These are phyloP conservation scores for Aspergillus japonicus DNA, from an alignment of 2,329 filamentous ascomycete species.

Conservation along the genomic window DNA sequence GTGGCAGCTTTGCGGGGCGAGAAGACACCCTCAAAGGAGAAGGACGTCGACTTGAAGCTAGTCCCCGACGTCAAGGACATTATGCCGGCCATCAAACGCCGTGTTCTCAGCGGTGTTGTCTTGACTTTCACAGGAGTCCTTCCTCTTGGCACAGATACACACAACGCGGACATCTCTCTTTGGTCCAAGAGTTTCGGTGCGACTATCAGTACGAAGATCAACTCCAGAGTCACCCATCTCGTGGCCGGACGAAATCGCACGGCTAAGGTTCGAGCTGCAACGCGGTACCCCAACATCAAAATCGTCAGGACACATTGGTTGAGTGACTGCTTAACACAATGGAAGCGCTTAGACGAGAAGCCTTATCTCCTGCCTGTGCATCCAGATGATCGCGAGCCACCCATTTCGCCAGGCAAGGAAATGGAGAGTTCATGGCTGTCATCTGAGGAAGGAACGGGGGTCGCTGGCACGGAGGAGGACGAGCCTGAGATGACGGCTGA, in stretches of 20 bases:
- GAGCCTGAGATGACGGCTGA: constrained; percentile 31
- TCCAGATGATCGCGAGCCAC: constrained; percentile 60
- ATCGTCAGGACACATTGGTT: constrained; percentile 94
- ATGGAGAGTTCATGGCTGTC: constrained; percentile 47
- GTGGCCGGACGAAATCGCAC: constrained; percentile 67
- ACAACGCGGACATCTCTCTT: constrained; percentile 79
- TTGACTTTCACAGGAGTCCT: constrained; percentile 91
- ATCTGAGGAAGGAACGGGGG: constrained; percentile 50
- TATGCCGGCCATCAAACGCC: constrained; percentile 77
- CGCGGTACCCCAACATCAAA: constrained; percentile 74
- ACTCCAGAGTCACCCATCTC: constrained; percentile 50
- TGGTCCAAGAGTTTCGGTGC: constrained; percentile 88
- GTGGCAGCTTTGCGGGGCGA: constrained; percentile 53
- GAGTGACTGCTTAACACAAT: constrained; percentile 76
- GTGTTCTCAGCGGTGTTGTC: constrained; percentile 70
- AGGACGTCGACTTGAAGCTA: constrained; percentile 53
- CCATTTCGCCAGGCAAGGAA: constrained; percentile 43
- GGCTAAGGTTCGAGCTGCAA: constrained; percentile 85
- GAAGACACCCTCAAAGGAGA: constrained; percentile 41
- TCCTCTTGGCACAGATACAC: constrained; percentile 74
- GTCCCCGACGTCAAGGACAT: constrained; percentile 84
- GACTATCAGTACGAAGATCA: constrained; percentile 47
- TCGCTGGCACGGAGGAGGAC: constrained; percentile 48
- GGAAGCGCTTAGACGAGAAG: constrained; percentile 75
- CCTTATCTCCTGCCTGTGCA: constrained; percentile 78